Evolutionary conservation across 768 basidiomycete species (phyloP).

Genomic region (Gloeostereum incarnatum): DNA sequence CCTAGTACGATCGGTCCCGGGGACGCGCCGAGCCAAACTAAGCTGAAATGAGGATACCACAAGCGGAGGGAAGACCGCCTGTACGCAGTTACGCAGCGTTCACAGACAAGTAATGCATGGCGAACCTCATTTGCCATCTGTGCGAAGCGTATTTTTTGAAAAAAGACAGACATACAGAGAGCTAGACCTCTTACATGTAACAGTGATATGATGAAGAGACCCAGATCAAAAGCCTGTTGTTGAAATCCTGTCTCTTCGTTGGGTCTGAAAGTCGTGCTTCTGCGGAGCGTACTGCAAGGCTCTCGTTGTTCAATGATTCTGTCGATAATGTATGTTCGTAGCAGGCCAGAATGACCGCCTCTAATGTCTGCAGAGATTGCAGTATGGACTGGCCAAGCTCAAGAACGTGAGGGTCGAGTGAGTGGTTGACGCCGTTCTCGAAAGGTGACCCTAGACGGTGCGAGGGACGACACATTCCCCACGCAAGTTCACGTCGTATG

Average conservation of each 20-base stretch:
- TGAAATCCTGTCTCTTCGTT: conserved; percentile 14
- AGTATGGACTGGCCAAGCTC: conserved; percentile 25
- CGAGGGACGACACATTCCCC: conserved; percentile 23
- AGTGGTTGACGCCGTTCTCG: conserved; percentile 8
- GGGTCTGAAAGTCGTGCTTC: conserved; percentile 13
- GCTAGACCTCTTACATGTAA: conserved; percentile 26
- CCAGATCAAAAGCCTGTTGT: conserved; percentile 22
- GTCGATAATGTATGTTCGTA: conserved; percentile 12
- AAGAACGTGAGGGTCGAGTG: conserved; percentile 17
- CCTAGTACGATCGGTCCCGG: conserved; percentile 16
- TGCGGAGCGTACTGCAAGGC: conserved; percentile 8
- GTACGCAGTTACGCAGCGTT: conserved; percentile 19
- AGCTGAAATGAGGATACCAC: conserved; percentile 29
- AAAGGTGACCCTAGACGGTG: conserved; percentile 2
- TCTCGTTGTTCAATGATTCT: conserved; percentile 7
- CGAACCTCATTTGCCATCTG: conserved; percentile 35
- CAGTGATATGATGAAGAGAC: conserved; percentile 31
- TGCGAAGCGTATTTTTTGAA: neutral
- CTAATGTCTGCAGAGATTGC: conserved; percentile 22
- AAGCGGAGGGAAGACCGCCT: conserved; percentile 21
- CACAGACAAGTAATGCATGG: conserved; percentile 22
- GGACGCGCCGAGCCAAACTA: conserved; percentile 32
- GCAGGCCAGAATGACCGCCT: conserved; percentile 20
- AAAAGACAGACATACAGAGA: neutral
- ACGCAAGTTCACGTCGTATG: conserved; percentile 32